A percentile compares a stretch with the other conserved stretches of the same genome.
phyloP scores from a whole-genome alignment of 805 yeast genomes.

The Debaryomyces maramus region DNA sequence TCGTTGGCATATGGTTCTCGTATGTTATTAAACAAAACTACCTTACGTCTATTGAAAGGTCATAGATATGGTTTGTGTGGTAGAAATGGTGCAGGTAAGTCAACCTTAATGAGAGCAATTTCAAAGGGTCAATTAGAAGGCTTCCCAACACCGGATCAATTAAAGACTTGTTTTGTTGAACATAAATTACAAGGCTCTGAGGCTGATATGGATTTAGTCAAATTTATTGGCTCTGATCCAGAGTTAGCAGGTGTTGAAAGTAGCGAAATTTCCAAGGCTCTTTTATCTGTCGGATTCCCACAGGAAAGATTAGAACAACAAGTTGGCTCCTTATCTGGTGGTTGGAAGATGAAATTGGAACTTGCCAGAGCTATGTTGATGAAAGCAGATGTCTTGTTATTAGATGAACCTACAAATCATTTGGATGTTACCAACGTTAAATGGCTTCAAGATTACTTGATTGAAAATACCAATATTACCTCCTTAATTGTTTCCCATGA shows the following conservation, averaged over 20 bases:
- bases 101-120: slow-evolving; percentile 94
- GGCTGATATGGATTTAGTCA: slow-evolving; percentile 83
- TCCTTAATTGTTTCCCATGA: slow-evolving; percentile 97
- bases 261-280: slow-evolving; percentile 73
- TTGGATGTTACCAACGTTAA: slow-evolving; percentile 91
- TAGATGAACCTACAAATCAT: slow-evolving; percentile 99
- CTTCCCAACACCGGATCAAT: slow-evolving; percentile 84
- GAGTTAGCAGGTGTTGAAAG: slow-evolving; percentile 64
- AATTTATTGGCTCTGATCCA: slow-evolving; percentile 86
- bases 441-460: slow-evolving; percentile 90
- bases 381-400: slow-evolving; percentile 90
- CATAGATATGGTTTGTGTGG: slow-evolving; percentile 98
- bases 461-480: slow-evolving; percentile 81
- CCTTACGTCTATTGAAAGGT: slow-evolving; percentile 82
- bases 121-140: slow-evolving; percentile 97
- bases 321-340: slow-evolving; percentile 95
- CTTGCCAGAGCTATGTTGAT: slow-evolving; percentile 98
- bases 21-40: slow-evolving; percentile 93
- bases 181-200: slow-evolving; percentile 95
- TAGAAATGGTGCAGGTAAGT: slow-evolving; percentile 98
- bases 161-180: slow-evolving; percentile 95
- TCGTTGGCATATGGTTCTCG: slow-evolving; percentile 97
- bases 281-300: slow-evolving; percentile 85
- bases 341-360: slow-evolving; percentile 99
- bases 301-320: slow-evolving; percentile 86